Conservation (phyloP, 2,329 filamentous ascomycete genomes). For the Cladosporium colombiae region DNA sequence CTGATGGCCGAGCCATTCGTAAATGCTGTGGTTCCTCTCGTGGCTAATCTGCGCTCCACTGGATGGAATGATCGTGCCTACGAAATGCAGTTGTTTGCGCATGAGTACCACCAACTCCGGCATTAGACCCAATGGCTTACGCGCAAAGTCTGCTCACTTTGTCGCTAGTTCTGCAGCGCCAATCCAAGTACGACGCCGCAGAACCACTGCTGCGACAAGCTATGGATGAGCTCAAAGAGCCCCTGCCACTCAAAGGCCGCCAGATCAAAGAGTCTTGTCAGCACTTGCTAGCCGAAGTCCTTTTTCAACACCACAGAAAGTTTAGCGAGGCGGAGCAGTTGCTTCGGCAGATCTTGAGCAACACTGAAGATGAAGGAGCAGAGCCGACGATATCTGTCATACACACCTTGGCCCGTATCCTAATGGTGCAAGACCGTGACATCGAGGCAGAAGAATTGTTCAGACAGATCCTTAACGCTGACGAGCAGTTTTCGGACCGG, state of each 20-base stretch:
- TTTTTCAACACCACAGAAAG: not conserved
- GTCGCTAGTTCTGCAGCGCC: no score
- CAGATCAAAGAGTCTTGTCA: not conserved
- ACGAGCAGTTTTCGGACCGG: fast-evolving
- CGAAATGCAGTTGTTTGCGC: not conserved
- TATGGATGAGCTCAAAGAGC: not conserved
- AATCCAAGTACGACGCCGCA: not conserved
- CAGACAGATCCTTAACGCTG: fast-evolving
- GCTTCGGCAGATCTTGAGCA: not conserved
- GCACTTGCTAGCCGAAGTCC: not conserved
- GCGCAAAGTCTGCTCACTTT: not conserved
- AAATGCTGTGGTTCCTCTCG: not conserved
- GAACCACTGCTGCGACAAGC: not conserved
- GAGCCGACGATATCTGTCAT: no score
- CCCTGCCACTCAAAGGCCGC: not conserved
- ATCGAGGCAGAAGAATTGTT: not conserved
- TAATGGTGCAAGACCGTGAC: not conserved
- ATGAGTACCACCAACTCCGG: not conserved
- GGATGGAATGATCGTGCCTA: not conserved
- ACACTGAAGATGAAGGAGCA: no score
- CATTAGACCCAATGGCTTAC: not conserved
- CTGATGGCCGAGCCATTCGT: not conserved
- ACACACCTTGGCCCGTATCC: not conserved
- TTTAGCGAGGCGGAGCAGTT: not conserved
- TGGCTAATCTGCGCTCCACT: not conserved